Percentiles rank a stretch among this genome's conserved stretches.
Conservation (phyloP, 1,284 basidiomycete species). For the Xerocomus cyaneibrunnescens region DNA sequence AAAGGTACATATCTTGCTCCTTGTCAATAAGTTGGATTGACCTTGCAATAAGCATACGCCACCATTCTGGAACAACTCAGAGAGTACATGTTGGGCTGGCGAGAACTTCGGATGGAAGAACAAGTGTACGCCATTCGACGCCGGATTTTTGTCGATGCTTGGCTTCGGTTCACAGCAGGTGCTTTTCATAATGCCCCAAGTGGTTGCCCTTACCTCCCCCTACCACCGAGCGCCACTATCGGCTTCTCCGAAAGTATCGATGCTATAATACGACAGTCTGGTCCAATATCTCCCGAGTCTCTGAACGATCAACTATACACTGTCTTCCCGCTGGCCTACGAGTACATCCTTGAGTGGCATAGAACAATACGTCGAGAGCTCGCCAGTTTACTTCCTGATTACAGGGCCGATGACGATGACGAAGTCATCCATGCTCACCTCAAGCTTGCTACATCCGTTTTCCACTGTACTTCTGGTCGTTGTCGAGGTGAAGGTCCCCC, state of each 20-base stretch:
- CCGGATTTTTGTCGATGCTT: slow-evolving; percentile 28
- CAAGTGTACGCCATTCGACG: slow-evolving; percentile 30
- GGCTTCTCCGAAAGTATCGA: slow-evolving; percentile 24
- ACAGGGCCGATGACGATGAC: slow-evolving; percentile 23
- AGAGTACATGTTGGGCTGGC: slow-evolving; percentile 34
- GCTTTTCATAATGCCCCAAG: slow-evolving; percentile 17
- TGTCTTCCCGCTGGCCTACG: slow-evolving; percentile 15
- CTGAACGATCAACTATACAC: slow-evolving; percentile 18
- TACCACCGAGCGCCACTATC: slow-evolving; percentile 29
- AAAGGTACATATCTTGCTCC: slow-evolving; percentile 10
- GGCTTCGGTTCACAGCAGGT: slow-evolving; percentile 21
- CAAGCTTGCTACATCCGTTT: slow-evolving; percentile 34
- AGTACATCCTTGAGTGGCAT: slow-evolving; percentile 27
- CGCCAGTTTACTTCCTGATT: slow-evolving; percentile 28
- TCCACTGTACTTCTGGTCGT: slow-evolving; percentile 18
- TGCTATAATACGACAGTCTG: slow-evolving; percentile 27
- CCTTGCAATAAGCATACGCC: slow-evolving; percentile 16
- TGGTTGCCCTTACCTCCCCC: slow-evolving; percentile 22
- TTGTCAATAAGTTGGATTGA: slow-evolving; percentile 7
- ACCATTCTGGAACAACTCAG: slow-evolving; percentile 25
- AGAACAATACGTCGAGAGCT: slow-evolving; percentile 26
- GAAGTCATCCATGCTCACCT: slow-evolving; percentile 20
- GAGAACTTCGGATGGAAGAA: slow-evolving; percentile 35
- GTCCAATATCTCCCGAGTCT: slow-evolving; percentile 3
- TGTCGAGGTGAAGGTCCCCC: slow-evolving; percentile 20